Conservation (phyloP, 164 flowering plant species). For the Dillenia suffruticosa region DNA sequence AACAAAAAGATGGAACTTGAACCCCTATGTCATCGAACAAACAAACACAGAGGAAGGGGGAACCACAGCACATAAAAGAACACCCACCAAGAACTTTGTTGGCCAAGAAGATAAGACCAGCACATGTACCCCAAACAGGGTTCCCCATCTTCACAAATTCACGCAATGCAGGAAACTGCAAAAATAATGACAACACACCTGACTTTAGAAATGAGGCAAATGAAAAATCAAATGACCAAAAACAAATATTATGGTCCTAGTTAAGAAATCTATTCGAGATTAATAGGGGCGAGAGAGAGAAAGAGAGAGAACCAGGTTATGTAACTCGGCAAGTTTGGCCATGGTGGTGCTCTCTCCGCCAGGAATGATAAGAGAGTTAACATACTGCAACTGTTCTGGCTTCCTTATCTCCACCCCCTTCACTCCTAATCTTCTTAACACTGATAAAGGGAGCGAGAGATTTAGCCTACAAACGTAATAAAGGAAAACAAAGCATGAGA, state of each 20-base stretch:
- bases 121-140: constrained; percentile 99
- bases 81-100: constrained; percentile 68
- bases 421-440: constrained; percentile 71
- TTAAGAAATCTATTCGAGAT: too few species aligned
- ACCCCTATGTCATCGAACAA: too few species aligned
- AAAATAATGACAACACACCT: not conserved
- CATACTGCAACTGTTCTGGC: constrained; percentile 68
- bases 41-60: too few species aligned
- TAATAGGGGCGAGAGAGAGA: constrained; percentile 3
- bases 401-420: constrained; percentile 85
- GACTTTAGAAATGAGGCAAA: too few species aligned
- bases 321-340: constrained; percentile 92
- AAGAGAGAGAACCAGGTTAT: constrained; percentile 59
- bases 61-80: not conserved
- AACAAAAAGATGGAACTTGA: not conserved
- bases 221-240: not conserved
- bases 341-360: constrained; percentile 99
- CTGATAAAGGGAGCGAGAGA: constrained; percentile 24
- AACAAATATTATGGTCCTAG: not conserved
- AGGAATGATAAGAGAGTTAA: constrained; percentile 78
- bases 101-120: constrained; percentile 94
- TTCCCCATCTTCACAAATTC: constrained; percentile 89
- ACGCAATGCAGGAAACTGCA: constrained; percentile 89
- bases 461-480: not conserved
- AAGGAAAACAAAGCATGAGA: not conserved